Conservation (phyloP, 176 grass and related monocot species). For the Saccharum officinarum region DNA sequence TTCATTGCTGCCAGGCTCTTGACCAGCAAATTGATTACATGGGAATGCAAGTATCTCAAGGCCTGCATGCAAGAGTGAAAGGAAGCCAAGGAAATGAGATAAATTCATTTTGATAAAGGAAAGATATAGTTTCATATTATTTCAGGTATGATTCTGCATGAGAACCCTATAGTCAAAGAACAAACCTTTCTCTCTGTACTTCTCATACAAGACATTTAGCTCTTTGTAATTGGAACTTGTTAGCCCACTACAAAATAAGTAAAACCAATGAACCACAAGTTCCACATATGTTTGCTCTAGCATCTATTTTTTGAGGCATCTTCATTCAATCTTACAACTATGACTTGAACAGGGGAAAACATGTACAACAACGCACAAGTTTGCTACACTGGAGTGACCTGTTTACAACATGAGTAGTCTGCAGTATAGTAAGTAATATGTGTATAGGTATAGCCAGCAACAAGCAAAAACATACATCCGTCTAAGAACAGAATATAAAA, state of each 20-base stretch:
- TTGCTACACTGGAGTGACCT: not conserved
- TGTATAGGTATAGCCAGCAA: not conserved
- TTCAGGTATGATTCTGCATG: not conserved
- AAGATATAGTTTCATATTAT: not conserved
- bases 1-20: constrained; percentile 75
- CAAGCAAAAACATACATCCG: not conserved
- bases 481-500: not conserved
- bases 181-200: constrained; percentile 60
- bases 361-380: not conserved
- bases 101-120: not conserved
- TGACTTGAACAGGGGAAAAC: not conserved
- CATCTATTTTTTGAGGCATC: not conserved
- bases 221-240: constrained; percentile 80
- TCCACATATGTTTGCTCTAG: not conserved
- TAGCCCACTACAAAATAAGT: constrained; percentile 51
- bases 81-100: not conserved
- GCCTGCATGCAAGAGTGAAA: constrained; percentile 13
- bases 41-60: constrained; percentile 84
- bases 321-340: not conserved
- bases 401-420: not conserved
- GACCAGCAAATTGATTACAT: constrained; percentile 74
- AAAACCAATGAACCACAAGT: constrained; percentile 9
- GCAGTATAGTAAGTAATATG: not conserved
- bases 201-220: constrained; percentile 69
- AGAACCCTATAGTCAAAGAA: not conserved